Evolutionary conservation across 139 green algal species (phyloP), one percentile per base, ranked within the genome.

Genomic region (Pseudopediastrum boryanum): DNA sequence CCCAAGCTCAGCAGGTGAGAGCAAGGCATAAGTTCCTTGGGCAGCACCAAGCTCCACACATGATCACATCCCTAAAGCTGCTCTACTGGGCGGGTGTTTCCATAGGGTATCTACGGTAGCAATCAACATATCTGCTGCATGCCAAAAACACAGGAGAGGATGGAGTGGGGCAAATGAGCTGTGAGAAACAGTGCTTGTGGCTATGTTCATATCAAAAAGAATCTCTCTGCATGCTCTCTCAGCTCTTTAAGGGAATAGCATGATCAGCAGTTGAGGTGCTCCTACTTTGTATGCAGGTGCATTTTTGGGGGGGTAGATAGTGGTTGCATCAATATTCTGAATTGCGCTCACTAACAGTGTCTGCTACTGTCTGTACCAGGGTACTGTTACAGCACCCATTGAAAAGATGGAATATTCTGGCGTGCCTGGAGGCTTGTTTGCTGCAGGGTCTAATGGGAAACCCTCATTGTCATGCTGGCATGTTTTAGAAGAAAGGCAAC

Each of bases 321-420:
- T 31, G 13, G 23, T n/a, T 52, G 4, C 50, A 4, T 48, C 35
- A 21, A 21, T n/a, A n/a, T 50, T 23, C 19, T 29, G 21, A 19
- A 21, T 21, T 21, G 48, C 48, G 48, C 48, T 58, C 19, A 58
- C 21, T 16, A 21, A 58, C 21, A 58, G 10, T 9, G 16, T 63
- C 9, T n/a, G 4, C 0, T 39, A 13, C 27, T 59, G 1, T 38
- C n/a, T n/a, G n/a, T n/a, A n/a, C 1, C 46, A 77, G 81, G 85
- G 78, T 35, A 31, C 65, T 19, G 74, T 90, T 38, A 43, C 69
- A 4, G 80, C 80, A 41, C 71, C 86, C 58, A 90, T 90, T 27
- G 86, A 84, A 2, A 59, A 33, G 38, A 63, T 89, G n/a, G 48
- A 23, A 13, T 71, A 59, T n/a, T 13, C 65, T 16, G 83, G 79